Conservation (phyloP, 148 eudicot genomes). For the Gaultheria prostrata region DNA sequence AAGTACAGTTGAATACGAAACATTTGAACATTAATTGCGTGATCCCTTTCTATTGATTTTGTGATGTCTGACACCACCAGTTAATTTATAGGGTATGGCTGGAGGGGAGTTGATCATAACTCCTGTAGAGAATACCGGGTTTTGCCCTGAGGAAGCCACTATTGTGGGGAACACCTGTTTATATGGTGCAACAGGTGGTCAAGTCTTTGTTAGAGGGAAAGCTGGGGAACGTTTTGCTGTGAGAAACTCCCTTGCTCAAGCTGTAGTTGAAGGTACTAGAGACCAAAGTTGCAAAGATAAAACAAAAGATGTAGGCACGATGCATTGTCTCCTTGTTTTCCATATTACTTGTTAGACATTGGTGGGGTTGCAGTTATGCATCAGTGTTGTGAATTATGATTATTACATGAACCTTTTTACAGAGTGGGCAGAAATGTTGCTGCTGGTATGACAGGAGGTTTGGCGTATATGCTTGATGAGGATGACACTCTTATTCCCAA, state of each 20-base stretch:
- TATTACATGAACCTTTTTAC: slow-evolving; percentile 19
- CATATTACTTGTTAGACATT: not conserved
- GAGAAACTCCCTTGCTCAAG: slow-evolving; percentile 90
- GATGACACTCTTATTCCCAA: slow-evolving; percentile 91
- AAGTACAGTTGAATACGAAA: not conserved
- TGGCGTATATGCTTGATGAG: slow-evolving; percentile 90
- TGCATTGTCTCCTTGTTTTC: slow-evolving; percentile 10
- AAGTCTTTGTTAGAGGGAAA: slow-evolving; percentile 85
- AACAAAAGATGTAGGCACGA: not conserved
- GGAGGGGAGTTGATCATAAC: slow-evolving; percentile 93
- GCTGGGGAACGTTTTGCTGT: slow-evolving; percentile 99
- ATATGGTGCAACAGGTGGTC: slow-evolving; percentile 99
- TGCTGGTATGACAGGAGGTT: slow-evolving; percentile 99
- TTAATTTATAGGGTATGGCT: slow-evolving; percentile 78
- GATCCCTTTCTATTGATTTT: not conserved
- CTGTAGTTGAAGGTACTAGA: slow-evolving; percentile 95
- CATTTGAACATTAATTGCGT: not conserved
- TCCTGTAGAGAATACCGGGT: slow-evolving; percentile 86
- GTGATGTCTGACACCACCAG: slow-evolving; percentile 10
- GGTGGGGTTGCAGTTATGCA: not conserved
- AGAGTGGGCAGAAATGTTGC: slow-evolving; percentile 99
- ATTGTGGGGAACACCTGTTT: slow-evolving; percentile 93
- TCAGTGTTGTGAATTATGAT: slow-evolving; percentile 4
- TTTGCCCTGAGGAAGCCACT: slow-evolving; percentile 86
- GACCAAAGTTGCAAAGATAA: slow-evolving; percentile 38